Evolutionary conservation across 495 filamentous ascomycete species (phyloP).

Genomic region (Aspergillus homomorphus): DNA sequence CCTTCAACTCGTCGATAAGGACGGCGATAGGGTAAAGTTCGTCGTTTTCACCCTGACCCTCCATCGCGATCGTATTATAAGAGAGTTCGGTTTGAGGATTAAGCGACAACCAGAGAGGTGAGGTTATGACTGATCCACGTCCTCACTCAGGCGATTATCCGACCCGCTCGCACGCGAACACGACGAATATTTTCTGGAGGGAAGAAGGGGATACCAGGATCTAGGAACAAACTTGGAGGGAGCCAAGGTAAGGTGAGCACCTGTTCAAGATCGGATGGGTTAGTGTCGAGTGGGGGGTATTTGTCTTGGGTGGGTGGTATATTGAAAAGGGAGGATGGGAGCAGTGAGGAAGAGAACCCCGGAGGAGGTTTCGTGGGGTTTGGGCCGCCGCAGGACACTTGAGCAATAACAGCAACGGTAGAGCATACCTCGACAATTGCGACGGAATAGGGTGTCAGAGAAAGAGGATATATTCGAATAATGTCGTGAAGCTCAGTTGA

Average conservation of each 20-base stretch:
- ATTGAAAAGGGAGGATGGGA: conserved; percentile 20
- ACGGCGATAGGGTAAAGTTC: conserved; percentile 99
- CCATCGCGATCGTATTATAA: conserved; percentile 51
- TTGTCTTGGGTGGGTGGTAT: conserved; percentile 11
- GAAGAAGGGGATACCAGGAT: conserved; percentile 8
- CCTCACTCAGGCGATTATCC: conserved; percentile 24
- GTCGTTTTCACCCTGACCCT: conserved; percentile 74
- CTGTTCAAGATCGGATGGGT: conserved; percentile 21
- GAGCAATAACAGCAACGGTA: conserved; percentile 20
- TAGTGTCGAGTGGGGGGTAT: conserved; percentile 7
- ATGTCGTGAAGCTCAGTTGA: background rate
- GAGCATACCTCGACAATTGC: conserved; percentile 34
- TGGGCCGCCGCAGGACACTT: conserved; percentile 41
- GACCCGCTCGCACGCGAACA: conserved; percentile 30
- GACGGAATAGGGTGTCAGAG: conserved; percentile 14
- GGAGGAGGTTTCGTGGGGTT: conserved; percentile 47
- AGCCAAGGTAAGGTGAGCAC: conserved; percentile 12
- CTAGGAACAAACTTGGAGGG: conserved; percentile 11
- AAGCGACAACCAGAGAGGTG: conserved; percentile 23
- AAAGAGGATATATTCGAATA: conserved; percentile 5
- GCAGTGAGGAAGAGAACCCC: conserved; percentile 25
- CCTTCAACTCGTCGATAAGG: conserved; percentile 99
- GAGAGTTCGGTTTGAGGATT: conserved; percentile 20
- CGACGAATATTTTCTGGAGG: conserved; percentile 19
- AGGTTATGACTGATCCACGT: conserved; percentile 36